Base-by-base conservation (phyloP, 1,284 basidiomycete genomes). In the Amylostereum chailletii region DNA sequence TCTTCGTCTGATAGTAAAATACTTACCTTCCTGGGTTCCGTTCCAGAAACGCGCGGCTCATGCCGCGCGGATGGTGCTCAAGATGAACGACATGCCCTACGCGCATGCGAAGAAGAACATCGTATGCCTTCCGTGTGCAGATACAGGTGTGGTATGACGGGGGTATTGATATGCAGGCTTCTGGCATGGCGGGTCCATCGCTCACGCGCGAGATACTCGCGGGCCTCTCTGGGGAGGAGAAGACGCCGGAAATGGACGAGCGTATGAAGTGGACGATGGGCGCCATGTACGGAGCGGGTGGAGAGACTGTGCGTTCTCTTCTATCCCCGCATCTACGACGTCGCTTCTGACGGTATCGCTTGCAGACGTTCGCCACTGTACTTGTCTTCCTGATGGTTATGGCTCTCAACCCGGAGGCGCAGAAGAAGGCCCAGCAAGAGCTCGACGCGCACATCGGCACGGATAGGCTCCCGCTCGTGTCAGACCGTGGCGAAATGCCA, bases 341-440 rank as follows among this genome's bases (percentile, higher is more conserved):
- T 19, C 19, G 19, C 19, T 19, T 19, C 19, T 19, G 19, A 19
- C 19, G 19, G 19, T 19, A 19, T 19, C 19, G 19, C 19, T 19
- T 19, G 19, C 19, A 19, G 19, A 19, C 19, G 19, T 19, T 19
- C 19, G 19, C 19, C 19, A 19, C 19, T 1, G 19, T 19, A 19
- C 19, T 19, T 19, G 19, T 19, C 19, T 19, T 19, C 19, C 19
- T 19, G 19, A 19, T 60, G 8, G 56, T 55, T 6, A 57, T 61
- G 53, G 40, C 45, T 2, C 19, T 56, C 5, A 45, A 55, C 42
- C 58, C 57, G 1, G 56, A 57, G 4, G 53, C 54, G 5, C 57
- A 58, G 31, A 30, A 32, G 11, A 55, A 51, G 33, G 60, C 55
- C 1, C 58, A 60, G 46, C 50, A 45, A 9, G 59, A 60, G 37